Percentiles rank a stretch among this genome's conserved stretches.
Conservation (phyloP, 306 rosid species). For the Sicyos baderoa region DNA sequence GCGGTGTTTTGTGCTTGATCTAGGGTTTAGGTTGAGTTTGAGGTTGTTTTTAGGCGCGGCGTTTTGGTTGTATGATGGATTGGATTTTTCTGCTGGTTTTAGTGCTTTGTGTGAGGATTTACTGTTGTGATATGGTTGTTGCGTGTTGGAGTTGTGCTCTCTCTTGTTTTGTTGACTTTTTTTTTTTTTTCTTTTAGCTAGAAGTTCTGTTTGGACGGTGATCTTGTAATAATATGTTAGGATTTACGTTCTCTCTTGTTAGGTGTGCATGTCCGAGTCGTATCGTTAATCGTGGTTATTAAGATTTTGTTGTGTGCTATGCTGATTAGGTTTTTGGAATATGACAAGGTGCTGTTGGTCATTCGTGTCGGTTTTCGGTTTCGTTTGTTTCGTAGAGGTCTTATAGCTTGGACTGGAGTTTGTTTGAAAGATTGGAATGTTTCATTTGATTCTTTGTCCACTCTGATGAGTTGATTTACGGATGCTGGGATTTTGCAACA, state of each 20-base stretch:
- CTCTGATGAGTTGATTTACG: background rate
- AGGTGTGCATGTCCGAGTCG: background rate
- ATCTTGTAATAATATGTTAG: background rate
- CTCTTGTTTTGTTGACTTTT: background rate
- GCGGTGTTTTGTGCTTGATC: constrained; percentile 1
- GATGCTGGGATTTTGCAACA: background rate
- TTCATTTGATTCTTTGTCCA: background rate
- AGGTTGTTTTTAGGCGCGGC: background rate
- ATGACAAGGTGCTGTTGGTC: background rate
- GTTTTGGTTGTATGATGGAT: background rate
- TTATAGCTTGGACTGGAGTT: background rate
- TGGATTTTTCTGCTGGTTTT: background rate
- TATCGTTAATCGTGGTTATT: background rate
- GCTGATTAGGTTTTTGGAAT: background rate
- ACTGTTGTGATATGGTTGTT: background rate
- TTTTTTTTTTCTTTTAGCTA: no score
- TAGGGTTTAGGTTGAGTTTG: constrained; percentile 12
- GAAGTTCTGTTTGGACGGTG: background rate
- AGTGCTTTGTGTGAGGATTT: background rate
- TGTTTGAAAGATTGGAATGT: background rate
- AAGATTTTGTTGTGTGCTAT: background rate
- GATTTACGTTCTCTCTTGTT: no score
- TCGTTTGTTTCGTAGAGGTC: background rate
- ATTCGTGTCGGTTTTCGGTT: background rate
- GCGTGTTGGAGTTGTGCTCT: background rate